Conservation (phyloP, 2,329 filamentous ascomycete genomes). For the Arthrobotrys conoides region DNA sequence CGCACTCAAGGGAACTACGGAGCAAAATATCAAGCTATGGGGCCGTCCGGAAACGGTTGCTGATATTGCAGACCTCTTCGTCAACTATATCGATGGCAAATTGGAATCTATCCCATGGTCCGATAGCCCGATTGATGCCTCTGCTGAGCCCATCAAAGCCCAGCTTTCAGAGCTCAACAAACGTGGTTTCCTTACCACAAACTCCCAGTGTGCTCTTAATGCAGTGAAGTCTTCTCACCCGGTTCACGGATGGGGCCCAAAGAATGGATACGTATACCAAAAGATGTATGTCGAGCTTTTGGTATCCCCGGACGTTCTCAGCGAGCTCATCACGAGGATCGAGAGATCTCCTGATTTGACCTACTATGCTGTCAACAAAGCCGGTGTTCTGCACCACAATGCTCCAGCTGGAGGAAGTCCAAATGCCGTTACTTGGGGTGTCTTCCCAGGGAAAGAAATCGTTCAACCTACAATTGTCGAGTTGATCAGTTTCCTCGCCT, state of each 20-base stretch:
- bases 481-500: slow-evolving; percentile 95
- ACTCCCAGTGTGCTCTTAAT: slow-evolving; percentile 95
- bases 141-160: slow-evolving; percentile 82
- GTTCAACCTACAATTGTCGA: slow-evolving; percentile 99
- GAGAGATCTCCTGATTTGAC: slow-evolving; percentile 85
- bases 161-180: slow-evolving; percentile 86
- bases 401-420: slow-evolving; percentile 82
- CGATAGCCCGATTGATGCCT: slow-evolving; percentile 85
- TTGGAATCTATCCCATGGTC: slow-evolving; percentile 93
- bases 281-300: slow-evolving; percentile 97
- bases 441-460: slow-evolving; percentile 98
- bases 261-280: slow-evolving; percentile 97
- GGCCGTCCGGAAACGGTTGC: slow-evolving; percentile 83
- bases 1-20: slow-evolving; percentile 92
- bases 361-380: slow-evolving; percentile 92
- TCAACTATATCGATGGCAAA: slow-evolving; percentile 84
- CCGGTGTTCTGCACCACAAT: slow-evolving; percentile 86
- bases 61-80: slow-evolving; percentile 86
- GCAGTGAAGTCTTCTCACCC: slow-evolving; percentile 89
- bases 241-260: slow-evolving; percentile 92
- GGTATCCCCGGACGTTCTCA: slow-evolving; percentile 83
- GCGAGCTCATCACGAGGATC: slow-evolving; percentile 82
- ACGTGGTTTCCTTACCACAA: slow-evolving; percentile 91
- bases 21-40: slow-evolving; percentile 96
- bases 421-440: slow-evolving; percentile 99